These are phyloP conservation scores for Linderina pennispora DNA, from an alignment of 192 early-diverging fungal species.

Conservation along the genomic window DNA sequence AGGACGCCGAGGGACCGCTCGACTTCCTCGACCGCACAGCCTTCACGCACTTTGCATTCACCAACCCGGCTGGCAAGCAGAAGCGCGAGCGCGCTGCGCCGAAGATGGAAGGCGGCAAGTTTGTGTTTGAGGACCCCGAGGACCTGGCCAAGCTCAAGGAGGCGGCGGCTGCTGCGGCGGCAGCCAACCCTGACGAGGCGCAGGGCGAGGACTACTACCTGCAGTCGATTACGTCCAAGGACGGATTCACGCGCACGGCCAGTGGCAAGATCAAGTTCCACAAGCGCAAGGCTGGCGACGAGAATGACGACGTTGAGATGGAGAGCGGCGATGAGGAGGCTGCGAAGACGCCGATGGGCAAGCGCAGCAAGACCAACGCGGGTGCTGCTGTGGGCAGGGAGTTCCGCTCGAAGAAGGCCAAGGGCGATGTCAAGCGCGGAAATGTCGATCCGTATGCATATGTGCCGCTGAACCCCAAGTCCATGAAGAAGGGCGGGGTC, in stretches of 20 bases:
- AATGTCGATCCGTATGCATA: constrained; percentile 94
- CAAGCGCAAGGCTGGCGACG: constrained; percentile 58
- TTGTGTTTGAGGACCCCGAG: constrained; percentile 73
- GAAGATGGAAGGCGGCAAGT: constrained; percentile 66
- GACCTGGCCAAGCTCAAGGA: constrained; percentile 37
- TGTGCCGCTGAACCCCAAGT: constrained; percentile 68
- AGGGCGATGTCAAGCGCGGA: constrained; percentile 86
- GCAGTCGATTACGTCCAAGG: constrained; percentile 70
- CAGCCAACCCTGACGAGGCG: constrained; percentile 20
- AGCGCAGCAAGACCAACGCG: constrained; percentile 31
- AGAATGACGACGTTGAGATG: constrained; percentile 56
- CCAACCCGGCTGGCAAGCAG: constrained; percentile 38
- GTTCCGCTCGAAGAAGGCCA: constrained; percentile 80
- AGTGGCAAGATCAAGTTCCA: constrained; percentile 87
- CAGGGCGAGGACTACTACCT: constrained; percentile 79
- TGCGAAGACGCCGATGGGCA: constrained; percentile 26
- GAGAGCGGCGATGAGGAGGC: constrained; percentile 60
- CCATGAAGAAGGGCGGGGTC: constrained; percentile 42
- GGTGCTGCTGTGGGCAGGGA: constrained; percentile 48
- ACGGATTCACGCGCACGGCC: constrained; percentile 78
- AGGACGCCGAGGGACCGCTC: constrained; percentile 63
- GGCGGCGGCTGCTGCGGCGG: constrained; percentile 12
- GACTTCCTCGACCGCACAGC: constrained; percentile 89
- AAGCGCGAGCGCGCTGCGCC: constrained; percentile 46
- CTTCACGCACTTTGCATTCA: constrained; percentile 57